These are phyloP conservation scores for Letharia lupina DNA, from an alignment of 495 filamentous ascomycete species.

Conservation along the genomic window DNA sequence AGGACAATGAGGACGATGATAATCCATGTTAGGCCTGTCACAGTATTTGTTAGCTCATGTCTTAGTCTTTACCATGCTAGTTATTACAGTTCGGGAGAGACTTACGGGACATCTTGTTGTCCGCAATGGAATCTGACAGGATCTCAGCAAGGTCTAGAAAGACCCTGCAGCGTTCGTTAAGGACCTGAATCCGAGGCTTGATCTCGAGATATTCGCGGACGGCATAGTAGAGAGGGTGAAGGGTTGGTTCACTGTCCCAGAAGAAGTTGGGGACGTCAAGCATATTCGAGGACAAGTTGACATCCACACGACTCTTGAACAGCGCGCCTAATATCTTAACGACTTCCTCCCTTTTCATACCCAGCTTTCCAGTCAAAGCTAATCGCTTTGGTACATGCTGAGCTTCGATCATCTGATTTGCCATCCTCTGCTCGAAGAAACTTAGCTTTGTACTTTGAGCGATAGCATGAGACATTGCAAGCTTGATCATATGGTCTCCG, in stretches of 20 bases:
- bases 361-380: constrained; percentile 79
- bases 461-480: constrained; percentile 94
- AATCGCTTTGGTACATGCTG: constrained; percentile 84
- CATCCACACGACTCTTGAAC: constrained; percentile 91
- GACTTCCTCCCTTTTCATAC: constrained; percentile 87
- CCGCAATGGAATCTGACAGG: constrained; percentile 80
- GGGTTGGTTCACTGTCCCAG: constrained; percentile 92
- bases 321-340: constrained; percentile 82
- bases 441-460: constrained; percentile 95
- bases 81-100: not conserved
- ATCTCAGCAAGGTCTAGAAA: constrained; percentile 97
- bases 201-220: constrained; percentile 98
- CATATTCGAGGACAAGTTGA: constrained; percentile 96
- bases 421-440: constrained; percentile 96
- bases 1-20: constrained; percentile 90
- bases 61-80: not conserved
- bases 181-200: constrained; percentile 82
- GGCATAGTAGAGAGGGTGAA: constrained; percentile 88
- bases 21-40: constrained; percentile 78
- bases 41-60: not conserved
- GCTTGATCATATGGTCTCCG: constrained; percentile 97
- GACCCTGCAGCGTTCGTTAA: constrained; percentile 93
- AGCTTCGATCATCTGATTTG: constrained; percentile 82
- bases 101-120: constrained; percentile 80
- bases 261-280: constrained; percentile 98